Base-by-base conservation (phyloP, 495 filamentous ascomycete species). In the Alectoria sarmentosa region DNA sequence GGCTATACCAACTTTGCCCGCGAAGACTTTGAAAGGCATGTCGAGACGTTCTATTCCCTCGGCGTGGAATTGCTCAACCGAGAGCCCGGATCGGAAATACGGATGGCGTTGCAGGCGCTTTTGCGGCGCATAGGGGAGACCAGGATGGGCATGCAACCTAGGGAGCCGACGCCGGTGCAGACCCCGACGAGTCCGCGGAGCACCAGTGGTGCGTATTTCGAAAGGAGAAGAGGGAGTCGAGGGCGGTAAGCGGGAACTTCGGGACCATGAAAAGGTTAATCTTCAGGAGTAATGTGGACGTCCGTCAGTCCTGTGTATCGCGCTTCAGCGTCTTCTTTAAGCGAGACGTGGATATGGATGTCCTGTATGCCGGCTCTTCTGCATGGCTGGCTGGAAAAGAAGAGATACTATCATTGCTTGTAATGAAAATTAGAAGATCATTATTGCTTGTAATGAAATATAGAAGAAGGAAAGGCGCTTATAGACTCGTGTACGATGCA, bases 1-100 rank as follows among this genome's bases (percentile, higher is more conserved):
- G 92, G 95, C 2, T 98, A 92, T 72, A 90, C 86, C 13, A 88
- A 88, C 52, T 98, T 97, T 76, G 89, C 90, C 0, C 78, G 80
- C n/a, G 86, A 88, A 42, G 91, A 86, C 58, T 98, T 98, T 68
- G 82, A 83, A 62, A 86, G 86, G 61, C 86, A 97, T 65, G 81
- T 96, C 19, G 78, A 83, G 42, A 86, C 81, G 1, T 96, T 98
- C 75, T 96, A 96, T 70, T 90, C 94, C 3, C 77, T 97, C 9
- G 83, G 82, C 26, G 84, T 98, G 1, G 93, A 95, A 59, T 72
- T 98, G n/a, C 76, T 98, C 54, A 81, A 82, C 60, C 87, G 90
- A 52, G 94, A 98, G 54, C 79, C 95, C 61, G 90, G 86, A 21
- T 28, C 60, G 8, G 94, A 97, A 66, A 79, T 98, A 49, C 80